A percentile compares a stretch with the other conserved stretches of the same genome.
phyloP scores from a whole-genome alignment of 768 basidiomycete species.

The Pisolithus orientalis region DNA sequence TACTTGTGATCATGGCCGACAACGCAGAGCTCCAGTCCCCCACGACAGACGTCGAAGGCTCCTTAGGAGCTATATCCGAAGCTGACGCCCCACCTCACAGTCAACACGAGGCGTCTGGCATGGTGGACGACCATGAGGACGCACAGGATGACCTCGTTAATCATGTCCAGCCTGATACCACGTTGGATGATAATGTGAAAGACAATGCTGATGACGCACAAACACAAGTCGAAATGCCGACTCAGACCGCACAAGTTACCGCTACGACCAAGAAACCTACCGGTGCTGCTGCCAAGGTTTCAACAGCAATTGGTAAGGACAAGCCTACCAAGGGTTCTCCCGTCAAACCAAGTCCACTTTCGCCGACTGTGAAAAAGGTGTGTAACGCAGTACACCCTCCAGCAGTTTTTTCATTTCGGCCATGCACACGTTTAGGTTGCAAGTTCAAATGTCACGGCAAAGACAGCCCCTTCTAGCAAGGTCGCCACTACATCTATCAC shows the following conservation, averaged over 20 bases:
- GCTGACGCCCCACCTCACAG: slow-evolving; percentile 22
- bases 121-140: slow-evolving; percentile 22
- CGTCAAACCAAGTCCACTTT: slow-evolving; percentile 44
- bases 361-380: slow-evolving; percentile 67
- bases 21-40: slow-evolving; percentile 25
- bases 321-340: slow-evolving; percentile 38
- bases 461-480: slow-evolving; percentile 38
- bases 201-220: slow-evolving; percentile 10
- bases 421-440: slow-evolving; percentile 43
- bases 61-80: slow-evolving; percentile 16
- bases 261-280: slow-evolving; percentile 19
- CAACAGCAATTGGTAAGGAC: slow-evolving; percentile 20
- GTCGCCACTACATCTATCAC: slow-evolving; percentile 27
- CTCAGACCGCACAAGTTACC: slow-evolving; percentile 10
- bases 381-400: slow-evolving; percentile 17
- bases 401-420: slow-evolving; percentile 20
- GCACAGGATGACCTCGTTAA: slow-evolving; percentile 15
- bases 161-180: slow-evolving; percentile 13
- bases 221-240: slow-evolving; percentile 18
- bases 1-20: slow-evolving; percentile 33
- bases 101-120: slow-evolving; percentile 35
- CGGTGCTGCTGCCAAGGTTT: slow-evolving; percentile 16
- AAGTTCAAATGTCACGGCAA: slow-evolving; percentile 54
- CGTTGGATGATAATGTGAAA: slow-evolving; percentile 11
- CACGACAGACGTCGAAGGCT: slow-evolving; percentile 15